phyloP scores from a whole-genome alignment of 169 alveolate genomes.

The Cytauxzoon felis region DNA sequence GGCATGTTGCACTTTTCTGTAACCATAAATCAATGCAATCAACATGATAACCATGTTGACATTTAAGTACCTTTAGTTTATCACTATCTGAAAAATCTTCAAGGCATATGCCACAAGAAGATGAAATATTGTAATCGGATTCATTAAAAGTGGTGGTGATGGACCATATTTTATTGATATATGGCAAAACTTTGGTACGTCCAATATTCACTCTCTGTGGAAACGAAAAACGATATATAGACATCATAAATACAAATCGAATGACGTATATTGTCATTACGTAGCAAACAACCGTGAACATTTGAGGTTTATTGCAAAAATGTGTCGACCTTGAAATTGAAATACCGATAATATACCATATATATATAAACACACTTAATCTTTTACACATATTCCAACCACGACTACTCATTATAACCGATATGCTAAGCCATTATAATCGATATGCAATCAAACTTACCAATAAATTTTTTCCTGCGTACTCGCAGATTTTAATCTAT shows the following conservation, averaged over 20 bases:
- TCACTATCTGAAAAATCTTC: slow-evolving; percentile 65
- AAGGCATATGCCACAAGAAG: slow-evolving; percentile 70
- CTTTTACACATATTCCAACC: slow-evolving; percentile 68
- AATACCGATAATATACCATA: slow-evolving; percentile 68
- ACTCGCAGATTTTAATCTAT: not conserved
- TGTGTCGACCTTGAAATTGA: slow-evolving; percentile 8
- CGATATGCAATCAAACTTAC: slow-evolving; percentile 2
- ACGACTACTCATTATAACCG: slow-evolving; percentile 61
- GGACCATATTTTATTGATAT: too few species aligned
- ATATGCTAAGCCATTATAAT: slow-evolving; percentile 21
- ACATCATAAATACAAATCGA: slow-evolving; percentile 35
- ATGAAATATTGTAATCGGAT: slow-evolving; percentile 26
- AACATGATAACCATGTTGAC: slow-evolving; percentile 69
- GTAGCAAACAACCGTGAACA: slow-evolving; percentile 18
- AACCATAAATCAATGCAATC: slow-evolving; percentile 72
- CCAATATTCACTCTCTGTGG: slow-evolving; percentile 28
- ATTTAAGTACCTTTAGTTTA: slow-evolving; percentile 49
- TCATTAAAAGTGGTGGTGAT: slow-evolving; percentile 46
- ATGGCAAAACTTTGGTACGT: too few species aligned
- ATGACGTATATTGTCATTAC: slow-evolving; percentile 14
- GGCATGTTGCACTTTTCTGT: slow-evolving; percentile 62
- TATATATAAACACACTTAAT: slow-evolving; percentile 59
- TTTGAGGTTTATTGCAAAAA: slow-evolving; percentile 3
- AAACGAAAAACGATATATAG: slow-evolving; percentile 18
- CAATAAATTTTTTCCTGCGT: slow-evolving; percentile 53